Percentiles rank a stretch among this genome's conserved stretches.
These are phyloP conservation scores for Boletus semigastroideus DNA, from an alignment of 1,284 basidiomycete genomes.

Conservation along the genomic window DNA sequence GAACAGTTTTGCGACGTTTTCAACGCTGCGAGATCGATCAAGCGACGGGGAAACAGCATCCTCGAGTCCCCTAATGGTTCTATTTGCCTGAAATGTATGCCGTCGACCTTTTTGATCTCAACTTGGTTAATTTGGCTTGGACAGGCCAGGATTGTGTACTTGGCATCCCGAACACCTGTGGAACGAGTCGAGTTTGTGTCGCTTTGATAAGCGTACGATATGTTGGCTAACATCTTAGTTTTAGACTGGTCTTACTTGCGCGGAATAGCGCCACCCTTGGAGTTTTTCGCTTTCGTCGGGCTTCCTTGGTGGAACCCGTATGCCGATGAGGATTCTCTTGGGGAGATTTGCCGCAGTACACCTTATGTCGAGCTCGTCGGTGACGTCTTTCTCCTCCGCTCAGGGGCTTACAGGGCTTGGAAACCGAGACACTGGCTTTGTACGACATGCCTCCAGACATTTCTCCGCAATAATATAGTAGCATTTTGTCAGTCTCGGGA, in stretches of 20 bases:
- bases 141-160: conserved; percentile 10
- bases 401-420: conserved; percentile 7
- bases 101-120: too few relatives aligned
- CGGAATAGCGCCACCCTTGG: too few relatives aligned
- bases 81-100: conserved; percentile 11
- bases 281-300: conserved; percentile 11
- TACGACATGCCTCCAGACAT: conserved; percentile 6
- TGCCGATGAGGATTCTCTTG: conserved; percentile 3
- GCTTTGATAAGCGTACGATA: too few relatives aligned
- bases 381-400: too few relatives aligned
- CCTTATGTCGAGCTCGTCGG: conserved; percentile 13
- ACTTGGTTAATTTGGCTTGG: background rate
- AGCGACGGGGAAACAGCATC: background rate
- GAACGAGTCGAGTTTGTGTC: conserved; percentile 12
- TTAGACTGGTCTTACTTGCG: conserved; percentile 22
- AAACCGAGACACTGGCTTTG: conserved; percentile 15
- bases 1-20: conserved; percentile 21
- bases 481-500: conserved; percentile 3
- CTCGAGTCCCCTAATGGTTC: background rate
- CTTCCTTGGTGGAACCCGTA: conserved; percentile 18
- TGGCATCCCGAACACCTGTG: background rate
- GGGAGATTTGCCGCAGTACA: conserved; percentile 6
- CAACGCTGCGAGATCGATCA: background rate
- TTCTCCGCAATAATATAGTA: conserved; percentile 17
- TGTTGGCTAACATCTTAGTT: background rate